Evolutionary conservation across 2,329 filamentous ascomycete species (phyloP).

Genomic region (Epichloe hybrida): DNA sequence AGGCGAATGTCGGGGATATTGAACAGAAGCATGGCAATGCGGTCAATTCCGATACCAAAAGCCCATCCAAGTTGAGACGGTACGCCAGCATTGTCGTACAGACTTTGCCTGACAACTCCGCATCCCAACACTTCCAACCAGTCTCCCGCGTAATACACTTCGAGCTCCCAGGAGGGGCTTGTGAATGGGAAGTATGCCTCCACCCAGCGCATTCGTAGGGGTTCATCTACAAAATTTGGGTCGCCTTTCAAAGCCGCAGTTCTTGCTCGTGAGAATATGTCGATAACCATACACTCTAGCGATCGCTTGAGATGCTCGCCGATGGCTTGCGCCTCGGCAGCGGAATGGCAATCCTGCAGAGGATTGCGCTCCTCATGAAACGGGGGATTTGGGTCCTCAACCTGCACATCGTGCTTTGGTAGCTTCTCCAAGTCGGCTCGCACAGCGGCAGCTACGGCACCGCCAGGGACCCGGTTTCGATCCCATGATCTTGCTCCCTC

Average conservation of each 20-base stretch:
- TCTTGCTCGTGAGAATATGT: conserved; percentile 71
- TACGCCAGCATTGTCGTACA: conserved; percentile 65
- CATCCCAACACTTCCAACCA: conserved; percentile 96
- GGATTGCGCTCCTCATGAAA: conserved; percentile 71
- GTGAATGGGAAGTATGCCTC: conserved; percentile 98
- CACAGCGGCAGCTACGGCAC: conserved; percentile 51
- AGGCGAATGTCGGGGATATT: conserved; percentile 91
- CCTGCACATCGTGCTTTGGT: conserved; percentile 59
- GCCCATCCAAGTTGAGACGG: conserved; percentile 78
- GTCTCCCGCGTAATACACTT: conserved; percentile 85
- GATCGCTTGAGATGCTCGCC: conserved; percentile 77
- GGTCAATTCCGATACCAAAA: conserved; percentile 85
- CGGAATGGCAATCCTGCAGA: conserved; percentile 55
- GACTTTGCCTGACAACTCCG: conserved; percentile 72
- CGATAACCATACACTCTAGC: conserved; percentile 77
- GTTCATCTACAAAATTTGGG: conserved; percentile 44
- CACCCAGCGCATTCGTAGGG: conserved; percentile 80
- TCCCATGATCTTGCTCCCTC: conserved; percentile 90
- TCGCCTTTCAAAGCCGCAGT: conserved; percentile 44
- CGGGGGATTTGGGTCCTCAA: conserved; percentile 77
- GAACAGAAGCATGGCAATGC: conserved; percentile 95
- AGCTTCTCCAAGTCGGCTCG: conserved; percentile 57
- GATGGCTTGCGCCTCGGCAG: conserved; percentile 69
- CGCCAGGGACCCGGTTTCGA: conserved; percentile 41
- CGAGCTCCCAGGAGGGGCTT: conserved; percentile 87